A percentile compares a stretch with the other conserved stretches of the same genome.
Conservation (phyloP, 257 asterid species). For the Fraxinus cuspidata region DNA sequence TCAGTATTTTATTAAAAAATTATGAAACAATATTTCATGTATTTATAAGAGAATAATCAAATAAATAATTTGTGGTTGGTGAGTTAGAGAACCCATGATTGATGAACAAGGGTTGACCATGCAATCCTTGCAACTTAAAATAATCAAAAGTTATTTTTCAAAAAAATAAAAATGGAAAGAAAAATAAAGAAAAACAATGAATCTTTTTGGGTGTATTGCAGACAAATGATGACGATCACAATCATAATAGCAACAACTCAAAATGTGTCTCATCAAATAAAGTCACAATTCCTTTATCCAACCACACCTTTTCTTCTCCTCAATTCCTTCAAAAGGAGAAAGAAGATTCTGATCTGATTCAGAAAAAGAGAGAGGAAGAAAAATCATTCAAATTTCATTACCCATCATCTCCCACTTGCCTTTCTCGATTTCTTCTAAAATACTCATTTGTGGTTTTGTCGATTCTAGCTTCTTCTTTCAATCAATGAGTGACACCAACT, state of each 20-base stretch:
- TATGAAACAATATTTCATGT: too few species aligned
- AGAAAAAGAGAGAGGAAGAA: conserved; percentile 24
- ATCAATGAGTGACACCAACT: conserved; percentile 26
- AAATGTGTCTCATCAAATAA: conserved; percentile 27
- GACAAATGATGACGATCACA: conserved; percentile 32
- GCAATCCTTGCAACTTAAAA: conserved; percentile 15
- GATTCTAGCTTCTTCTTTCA: conserved; percentile 26
- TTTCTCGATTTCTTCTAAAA: conserved; percentile 47
- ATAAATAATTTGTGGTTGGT: conserved; percentile 19
- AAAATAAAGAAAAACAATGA: conserved; percentile 27
- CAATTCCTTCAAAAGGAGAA: conserved; percentile 19
- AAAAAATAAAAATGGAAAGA: not conserved
- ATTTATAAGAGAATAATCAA: not conserved
- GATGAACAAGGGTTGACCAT: conserved; percentile 24
- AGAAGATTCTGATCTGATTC: conserved; percentile 56
- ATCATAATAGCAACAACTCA: conserved; percentile 22
- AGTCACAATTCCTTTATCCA: conserved; percentile 36
- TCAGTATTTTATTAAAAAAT: too few species aligned
- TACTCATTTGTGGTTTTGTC: conserved; percentile 34
- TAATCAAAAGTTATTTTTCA: not conserved
- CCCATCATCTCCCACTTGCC: conserved; percentile 41
- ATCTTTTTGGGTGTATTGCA: conserved; percentile 19
- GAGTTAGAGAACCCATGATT: conserved; percentile 6
- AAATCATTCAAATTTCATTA: conserved; percentile 38
- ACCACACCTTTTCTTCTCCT: conserved; percentile 22